A percentile compares a stretch with the other conserved stretches of the same genome.
Evolutionary conservation across 2,329 filamentous ascomycete species (phyloP).

Genomic region (Dryadomyces quercus-mongolicae): DNA sequence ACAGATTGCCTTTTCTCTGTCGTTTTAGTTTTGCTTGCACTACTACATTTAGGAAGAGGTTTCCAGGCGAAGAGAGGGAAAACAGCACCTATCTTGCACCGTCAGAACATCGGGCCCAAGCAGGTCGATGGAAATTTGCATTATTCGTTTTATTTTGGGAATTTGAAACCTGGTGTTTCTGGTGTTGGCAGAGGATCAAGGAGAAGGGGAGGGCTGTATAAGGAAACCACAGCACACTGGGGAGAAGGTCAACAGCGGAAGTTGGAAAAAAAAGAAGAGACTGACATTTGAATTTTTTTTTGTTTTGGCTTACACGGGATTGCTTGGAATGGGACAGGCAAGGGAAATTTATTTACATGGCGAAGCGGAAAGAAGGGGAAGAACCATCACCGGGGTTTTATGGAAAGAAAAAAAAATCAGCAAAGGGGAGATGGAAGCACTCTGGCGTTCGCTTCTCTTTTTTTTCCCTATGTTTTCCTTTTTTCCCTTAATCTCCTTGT

Average conservation of each 20-base stretch:
- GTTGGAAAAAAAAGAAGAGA: not conserved
- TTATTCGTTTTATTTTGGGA: not conserved
- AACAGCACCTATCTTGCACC: conserved; percentile 2
- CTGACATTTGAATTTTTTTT: not conserved
- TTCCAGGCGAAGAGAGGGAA: not conserved
- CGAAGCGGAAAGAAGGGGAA: not conserved
- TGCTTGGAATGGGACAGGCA: conserved; percentile 1
- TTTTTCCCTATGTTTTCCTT: not conserved
- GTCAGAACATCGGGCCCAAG: not conserved
- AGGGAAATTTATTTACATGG: not conserved
- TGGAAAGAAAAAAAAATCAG: not conserved
- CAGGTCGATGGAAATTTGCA: not conserved
- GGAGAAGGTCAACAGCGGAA: not conserved
- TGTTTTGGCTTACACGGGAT: not conserved
- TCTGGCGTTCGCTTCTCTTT: not conserved
- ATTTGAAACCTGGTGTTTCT: conserved; percentile 1
- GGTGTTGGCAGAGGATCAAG: not conserved
- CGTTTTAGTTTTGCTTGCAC: not conserved
- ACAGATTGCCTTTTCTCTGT: not conserved
- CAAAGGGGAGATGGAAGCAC: not conserved
- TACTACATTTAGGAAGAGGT: not conserved
- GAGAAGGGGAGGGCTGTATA: not conserved
- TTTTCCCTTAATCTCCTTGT: not conserved
- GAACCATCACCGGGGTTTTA: not conserved
- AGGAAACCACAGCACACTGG: not conserved